Conservation (phyloP, 2,329 filamentous ascomycete species). For the Lasiodiplodia sp. region DNA sequence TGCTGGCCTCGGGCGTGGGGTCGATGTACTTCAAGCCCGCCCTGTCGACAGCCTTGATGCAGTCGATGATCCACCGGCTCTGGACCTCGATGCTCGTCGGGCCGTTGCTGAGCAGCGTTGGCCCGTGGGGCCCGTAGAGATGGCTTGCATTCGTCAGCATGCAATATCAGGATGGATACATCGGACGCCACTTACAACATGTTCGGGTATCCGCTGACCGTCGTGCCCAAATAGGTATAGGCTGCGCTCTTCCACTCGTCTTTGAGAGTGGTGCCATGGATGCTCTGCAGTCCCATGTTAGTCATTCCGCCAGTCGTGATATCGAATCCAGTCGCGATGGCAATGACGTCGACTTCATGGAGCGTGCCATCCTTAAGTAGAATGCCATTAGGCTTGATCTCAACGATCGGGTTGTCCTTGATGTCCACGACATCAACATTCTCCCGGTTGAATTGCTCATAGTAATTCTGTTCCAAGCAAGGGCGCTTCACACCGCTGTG, state of each 20-base stretch:
- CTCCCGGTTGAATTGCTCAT: slow-evolving; percentile 53
- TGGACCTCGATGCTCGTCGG: slow-evolving; percentile 52
- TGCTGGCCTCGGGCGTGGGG: slow-evolving; percentile 47
- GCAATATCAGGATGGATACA: neutral
- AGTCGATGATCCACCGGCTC: slow-evolving; percentile 48
- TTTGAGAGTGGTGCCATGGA: slow-evolving; percentile 44
- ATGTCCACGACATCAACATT: slow-evolving; percentile 55
- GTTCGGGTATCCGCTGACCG: slow-evolving; percentile 49
- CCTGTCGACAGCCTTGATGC: slow-evolving; percentile 41
- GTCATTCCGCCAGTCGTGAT: slow-evolving; percentile 51
- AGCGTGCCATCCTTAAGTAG: slow-evolving; percentile 40
- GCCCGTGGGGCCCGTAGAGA: slow-evolving; percentile 53
- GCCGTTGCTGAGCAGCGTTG: slow-evolving; percentile 52
- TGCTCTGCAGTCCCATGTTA: slow-evolving; percentile 47
- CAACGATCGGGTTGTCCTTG: slow-evolving; percentile 49
- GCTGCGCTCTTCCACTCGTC: slow-evolving; percentile 53
- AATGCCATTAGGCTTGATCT: slow-evolving; percentile 41
- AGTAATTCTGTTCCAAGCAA: slow-evolving; percentile 56
- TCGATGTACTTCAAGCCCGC: slow-evolving; percentile 44
- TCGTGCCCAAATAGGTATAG: slow-evolving; percentile 53
- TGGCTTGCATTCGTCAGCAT: slow-evolving; percentile 4
- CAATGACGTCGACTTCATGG: slow-evolving; percentile 43
- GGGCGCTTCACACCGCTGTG: slow-evolving; percentile 52
- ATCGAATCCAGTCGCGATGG: slow-evolving; percentile 45
- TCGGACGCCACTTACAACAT: slow-evolving; percentile 37